phyloP scores from a whole-genome alignment of 2,329 filamentous ascomycete genomes.

The Fusarium sp. region DNA sequence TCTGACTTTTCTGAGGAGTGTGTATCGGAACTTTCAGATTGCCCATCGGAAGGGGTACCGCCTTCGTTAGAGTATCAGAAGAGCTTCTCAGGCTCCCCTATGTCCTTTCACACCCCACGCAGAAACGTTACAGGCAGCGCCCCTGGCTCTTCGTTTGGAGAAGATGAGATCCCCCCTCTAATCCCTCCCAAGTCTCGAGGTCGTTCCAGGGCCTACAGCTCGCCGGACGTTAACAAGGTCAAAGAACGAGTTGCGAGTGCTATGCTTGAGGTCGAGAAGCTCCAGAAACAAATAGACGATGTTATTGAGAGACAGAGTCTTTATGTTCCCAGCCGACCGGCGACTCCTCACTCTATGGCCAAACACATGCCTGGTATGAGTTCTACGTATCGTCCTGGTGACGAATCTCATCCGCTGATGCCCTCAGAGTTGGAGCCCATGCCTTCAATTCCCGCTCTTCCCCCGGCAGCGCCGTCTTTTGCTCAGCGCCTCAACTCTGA shows the following conservation, averaged over 20 bases:
- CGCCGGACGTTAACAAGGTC: slow-evolving; percentile 62
- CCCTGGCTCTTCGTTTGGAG: slow-evolving; percentile 40
- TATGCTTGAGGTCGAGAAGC: slow-evolving; percentile 68
- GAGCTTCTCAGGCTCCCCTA: slow-evolving; percentile 58
- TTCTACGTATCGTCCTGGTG: slow-evolving; percentile 19
- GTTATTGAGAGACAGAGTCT: slow-evolving; percentile 70
- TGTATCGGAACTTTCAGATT: slow-evolving; percentile 45
- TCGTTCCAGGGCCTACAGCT: slow-evolving; percentile 58
- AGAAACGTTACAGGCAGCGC: slow-evolving; percentile 51
- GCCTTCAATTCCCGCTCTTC: slow-evolving; percentile 68
- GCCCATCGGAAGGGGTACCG: slow-evolving; percentile 47
- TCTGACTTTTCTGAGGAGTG: slow-evolving; percentile 53
- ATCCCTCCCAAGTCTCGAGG: slow-evolving; percentile 58
- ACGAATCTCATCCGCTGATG: slow-evolving; percentile 32
- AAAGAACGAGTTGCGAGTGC: slow-evolving; percentile 67
- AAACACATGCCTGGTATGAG: slow-evolving; percentile 49
- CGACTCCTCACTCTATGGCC: slow-evolving; percentile 60
- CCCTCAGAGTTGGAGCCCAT: slow-evolving; percentile 61
- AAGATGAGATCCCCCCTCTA: slow-evolving; percentile 46
- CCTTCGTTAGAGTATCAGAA: slow-evolving; percentile 52
- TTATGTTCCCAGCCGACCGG: slow-evolving; percentile 65
- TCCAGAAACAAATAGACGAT: slow-evolving; percentile 70
- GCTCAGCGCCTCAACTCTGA: slow-evolving; percentile 65
- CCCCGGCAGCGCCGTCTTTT: slow-evolving; percentile 68
- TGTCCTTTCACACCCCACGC: slow-evolving; percentile 68